phyloP scores from a whole-genome alignment of 2,329 filamentous ascomycete genomes.

The Fusarium austroafricanum region DNA sequence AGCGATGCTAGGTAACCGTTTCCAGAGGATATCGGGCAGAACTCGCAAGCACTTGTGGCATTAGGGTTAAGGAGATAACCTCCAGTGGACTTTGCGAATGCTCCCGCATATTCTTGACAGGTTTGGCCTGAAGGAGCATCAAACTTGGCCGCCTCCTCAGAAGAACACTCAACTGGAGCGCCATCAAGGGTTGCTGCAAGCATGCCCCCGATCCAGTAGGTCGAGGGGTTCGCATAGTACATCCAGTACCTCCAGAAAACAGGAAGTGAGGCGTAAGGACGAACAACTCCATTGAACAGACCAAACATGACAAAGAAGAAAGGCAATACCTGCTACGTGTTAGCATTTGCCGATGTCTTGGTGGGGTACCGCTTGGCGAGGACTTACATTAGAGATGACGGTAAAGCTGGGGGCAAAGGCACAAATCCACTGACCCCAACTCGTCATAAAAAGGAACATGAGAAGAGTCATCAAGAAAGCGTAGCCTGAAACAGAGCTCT shows the following conservation, averaged over 20 bases:
- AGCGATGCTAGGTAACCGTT: conserved; percentile 72
- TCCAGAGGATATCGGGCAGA: conserved; percentile 70
- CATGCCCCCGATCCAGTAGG: conserved; percentile 40
- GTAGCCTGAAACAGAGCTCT: conserved; percentile 75
- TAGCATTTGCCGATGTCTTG: conserved; percentile 40
- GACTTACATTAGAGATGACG: conserved; percentile 74
- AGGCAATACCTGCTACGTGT: conserved; percentile 65
- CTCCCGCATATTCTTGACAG: conserved; percentile 72
- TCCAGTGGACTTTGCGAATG: conserved; percentile 58
- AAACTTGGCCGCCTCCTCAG: conserved; percentile 57
- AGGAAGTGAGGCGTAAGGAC: conserved; percentile 72
- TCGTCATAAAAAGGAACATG: conserved; percentile 80
- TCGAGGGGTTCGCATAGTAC: conserved; percentile 41
- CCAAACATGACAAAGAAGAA: conserved; percentile 86
- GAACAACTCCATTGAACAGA: conserved; percentile 81
- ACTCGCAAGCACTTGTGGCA: conserved; percentile 71
- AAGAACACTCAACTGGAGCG: conserved; percentile 55
- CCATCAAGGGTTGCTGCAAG: conserved; percentile 37
- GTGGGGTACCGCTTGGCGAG: not conserved
- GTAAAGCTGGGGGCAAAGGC: conserved; percentile 84
- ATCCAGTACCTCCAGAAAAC: conserved; percentile 68
- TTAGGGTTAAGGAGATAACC: conserved; percentile 74
- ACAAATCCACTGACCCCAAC: conserved; percentile 87
- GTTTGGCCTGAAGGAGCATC: conserved; percentile 72
- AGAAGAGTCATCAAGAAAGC: conserved; percentile 82